phyloP scores from a whole-genome alignment of 2,329 filamentous ascomycete genomes.

The Drechslera avenae region DNA sequence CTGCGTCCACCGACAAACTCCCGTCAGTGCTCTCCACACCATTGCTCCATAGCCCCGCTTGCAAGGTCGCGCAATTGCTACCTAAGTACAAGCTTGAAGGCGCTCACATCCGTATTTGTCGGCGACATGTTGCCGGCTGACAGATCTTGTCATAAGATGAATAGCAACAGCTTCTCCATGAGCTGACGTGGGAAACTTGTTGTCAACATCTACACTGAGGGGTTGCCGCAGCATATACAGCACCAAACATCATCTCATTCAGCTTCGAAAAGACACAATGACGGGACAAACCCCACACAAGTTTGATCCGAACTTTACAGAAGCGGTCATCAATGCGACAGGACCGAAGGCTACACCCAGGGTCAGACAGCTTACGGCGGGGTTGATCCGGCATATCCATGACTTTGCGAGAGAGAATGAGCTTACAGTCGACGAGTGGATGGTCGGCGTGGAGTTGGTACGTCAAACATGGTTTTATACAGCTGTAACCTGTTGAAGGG shows the following conservation, averaged over 20 bases:
- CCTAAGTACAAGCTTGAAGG: background rate
- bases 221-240: too few relatives aligned
- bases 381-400: slow-evolving; percentile 73
- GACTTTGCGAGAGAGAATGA: slow-evolving; percentile 79
- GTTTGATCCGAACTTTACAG: slow-evolving; percentile 78
- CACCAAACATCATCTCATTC: background rate
- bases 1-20: slow-evolving; percentile 21
- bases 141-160: background rate
- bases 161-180: background rate
- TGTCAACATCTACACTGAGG: too few relatives aligned
- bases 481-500: background rate
- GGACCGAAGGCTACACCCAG: slow-evolving; percentile 70
- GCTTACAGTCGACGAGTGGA: slow-evolving; percentile 79
- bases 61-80: background rate
- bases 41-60: slow-evolving; percentile 22
- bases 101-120: background rate
- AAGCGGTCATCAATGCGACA: slow-evolving; percentile 74
- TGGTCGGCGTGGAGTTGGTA: slow-evolving; percentile 72
- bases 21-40: slow-evolving; percentile 11
- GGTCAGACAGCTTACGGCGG: slow-evolving; percentile 65
- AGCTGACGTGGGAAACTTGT: too few relatives aligned
- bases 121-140: slow-evolving; percentile 8
- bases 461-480: background rate
- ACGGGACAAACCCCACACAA: slow-evolving; percentile 28
- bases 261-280: background rate